These are phyloP conservation scores for Nigrospora sphaerica DNA, from an alignment of 2,329 filamentous ascomycete species.

Conservation along the genomic window DNA sequence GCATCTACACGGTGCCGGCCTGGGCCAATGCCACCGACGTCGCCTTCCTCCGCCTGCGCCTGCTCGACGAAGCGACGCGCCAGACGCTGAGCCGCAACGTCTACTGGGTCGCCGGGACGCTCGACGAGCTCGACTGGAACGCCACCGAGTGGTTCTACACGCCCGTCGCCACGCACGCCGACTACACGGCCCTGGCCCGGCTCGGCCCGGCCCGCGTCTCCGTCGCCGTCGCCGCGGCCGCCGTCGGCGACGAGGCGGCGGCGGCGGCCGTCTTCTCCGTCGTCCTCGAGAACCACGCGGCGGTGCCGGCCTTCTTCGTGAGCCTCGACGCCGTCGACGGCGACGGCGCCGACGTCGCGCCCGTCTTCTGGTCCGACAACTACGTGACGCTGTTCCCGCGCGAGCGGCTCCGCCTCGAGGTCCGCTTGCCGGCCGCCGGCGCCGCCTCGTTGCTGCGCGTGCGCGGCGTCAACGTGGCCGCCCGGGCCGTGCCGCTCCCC, in stretches of 20 bases:
- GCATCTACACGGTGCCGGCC: constrained; percentile 23
- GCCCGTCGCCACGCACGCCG: constrained; percentile 42
- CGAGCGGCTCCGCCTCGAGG: constrained; percentile 37
- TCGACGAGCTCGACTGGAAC: constrained; percentile 47
- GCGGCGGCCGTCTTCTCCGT: constrained; percentile 22
- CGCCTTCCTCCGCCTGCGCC: constrained; percentile 41
- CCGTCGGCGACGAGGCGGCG: constrained; percentile 1
- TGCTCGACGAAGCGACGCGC: constrained; percentile 24
- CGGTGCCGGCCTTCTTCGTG: constrained; percentile 51
- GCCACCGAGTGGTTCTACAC: constrained; percentile 53
- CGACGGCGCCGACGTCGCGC: constrained; percentile 35
- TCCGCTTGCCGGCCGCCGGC: constrained; percentile 10
- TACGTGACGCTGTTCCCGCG: constrained; percentile 54
- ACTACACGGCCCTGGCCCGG: constrained; percentile 37
- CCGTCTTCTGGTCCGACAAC: constrained; percentile 54
- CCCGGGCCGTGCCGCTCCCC: no score
- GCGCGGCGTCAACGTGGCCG: no score
- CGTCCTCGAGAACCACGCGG: constrained; percentile 41
- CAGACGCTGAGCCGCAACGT: constrained; percentile 45
- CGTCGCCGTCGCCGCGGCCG: constrained; percentile 11
- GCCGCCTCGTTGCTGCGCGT: not conserved
- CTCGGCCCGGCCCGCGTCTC: constrained; percentile 30
- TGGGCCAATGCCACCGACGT: constrained; percentile 29
- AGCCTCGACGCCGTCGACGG: constrained; percentile 40
- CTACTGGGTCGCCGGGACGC: constrained; percentile 45